Base-by-base conservation (phyloP, 2,329 filamentous ascomycete species). In the Diaporthe citriasiana region DNA sequence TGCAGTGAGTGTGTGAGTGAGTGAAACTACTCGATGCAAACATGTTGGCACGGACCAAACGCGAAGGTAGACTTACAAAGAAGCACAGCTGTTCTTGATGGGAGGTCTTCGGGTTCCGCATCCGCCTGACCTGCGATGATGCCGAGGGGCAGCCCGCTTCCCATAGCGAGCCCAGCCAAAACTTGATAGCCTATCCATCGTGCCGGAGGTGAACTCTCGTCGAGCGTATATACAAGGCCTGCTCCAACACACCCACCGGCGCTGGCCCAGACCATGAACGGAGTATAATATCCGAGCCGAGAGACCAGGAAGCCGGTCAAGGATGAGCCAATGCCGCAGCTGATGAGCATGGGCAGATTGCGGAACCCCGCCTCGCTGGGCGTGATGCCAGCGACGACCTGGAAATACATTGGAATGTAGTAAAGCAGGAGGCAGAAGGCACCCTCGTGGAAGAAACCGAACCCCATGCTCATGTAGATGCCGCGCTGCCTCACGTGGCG, bases 121-220 rank as follows among this genome's bases (percentile, higher is more conserved):
- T 70, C 15, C 35, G 51, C 55, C 40, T 69, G 71, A 22, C 35
- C 71, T 10, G 56, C 25, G 33, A 33, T 63, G 25, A 69, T 38
- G 12, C 51, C 72, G 4, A 59, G 55, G 25, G 38, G 51, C 45
- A 70, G 17, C 19, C 50, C 38, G 27, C 65, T 55, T 30, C 59
- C 71, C 13, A 65, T 15, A 10, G 57, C 50, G n/a, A 56, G 33
- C 19, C 71, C 71, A 19, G 27, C 60, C 25, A 73, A 13, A 7
- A 73, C 30, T 51, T 73, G 71, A n/a, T 68, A 73, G 30, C 71
- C 71, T 47, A 73, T 73, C 71, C 71, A 73, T 17, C 38, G n/a
- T 13, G 33, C 35, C 17, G 45, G 25, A 7, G 33, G 22, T 2
- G 59, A 55, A 4, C n/a, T 51, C 19, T 45, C 40, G 27, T 40